Evolutionary conservation across 2,329 filamentous ascomycete genomes (phyloP), one percentile per base, ranked within the genome.

Genomic region (Aulographum hederae): DNA sequence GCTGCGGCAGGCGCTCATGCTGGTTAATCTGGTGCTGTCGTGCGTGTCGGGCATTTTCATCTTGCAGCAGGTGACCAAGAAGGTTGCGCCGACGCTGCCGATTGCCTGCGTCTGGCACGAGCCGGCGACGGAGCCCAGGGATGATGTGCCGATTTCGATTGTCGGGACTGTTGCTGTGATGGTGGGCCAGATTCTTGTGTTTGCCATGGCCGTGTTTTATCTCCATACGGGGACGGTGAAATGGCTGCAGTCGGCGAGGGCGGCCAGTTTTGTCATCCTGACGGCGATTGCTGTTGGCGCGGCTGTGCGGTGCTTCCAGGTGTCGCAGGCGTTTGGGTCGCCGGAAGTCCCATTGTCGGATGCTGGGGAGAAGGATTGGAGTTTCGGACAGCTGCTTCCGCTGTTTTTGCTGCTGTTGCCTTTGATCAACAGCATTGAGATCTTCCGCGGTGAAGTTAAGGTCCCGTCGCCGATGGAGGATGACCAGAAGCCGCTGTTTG

Each of bases 1-100:
- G 71, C 51, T 78, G 41, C 59, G 73, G 15, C 69, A 76, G 45
- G 52, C 66, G 15, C 60, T 77, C 40, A 78, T 78, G 70, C 61
- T 76, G 37, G 58, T 68, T 37, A 78, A 75, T 48, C 52, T 77
- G 37, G 59, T 58, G 1, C 58, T 78, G 11, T 68, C 65, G 4
- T 64, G 63, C 32, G 51, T 67, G 3, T 64, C 59, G 20, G 67
- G 69, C 5, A 47, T 69, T 12, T 69, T 68, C 40, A 60, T 74
- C 26, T 53, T 75, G 15, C 57, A 63, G 40, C 60, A 57, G 13
- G 67, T 74, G 6, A 50, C 60, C 32, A 61, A 59, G 34, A 60
- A 63, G 12, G 46, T 74, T 37, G 48, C 59, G 37, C 53, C 56
- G 4, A 65, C 66, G 0, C 48, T 76, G 19, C 70, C 73, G 1